Percentiles rank a stretch among this genome's conserved stretches.
These are phyloP conservation scores for Trichoderma sp. DNA, from an alignment of 2,329 filamentous ascomycete species.

Conservation along the genomic window DNA sequence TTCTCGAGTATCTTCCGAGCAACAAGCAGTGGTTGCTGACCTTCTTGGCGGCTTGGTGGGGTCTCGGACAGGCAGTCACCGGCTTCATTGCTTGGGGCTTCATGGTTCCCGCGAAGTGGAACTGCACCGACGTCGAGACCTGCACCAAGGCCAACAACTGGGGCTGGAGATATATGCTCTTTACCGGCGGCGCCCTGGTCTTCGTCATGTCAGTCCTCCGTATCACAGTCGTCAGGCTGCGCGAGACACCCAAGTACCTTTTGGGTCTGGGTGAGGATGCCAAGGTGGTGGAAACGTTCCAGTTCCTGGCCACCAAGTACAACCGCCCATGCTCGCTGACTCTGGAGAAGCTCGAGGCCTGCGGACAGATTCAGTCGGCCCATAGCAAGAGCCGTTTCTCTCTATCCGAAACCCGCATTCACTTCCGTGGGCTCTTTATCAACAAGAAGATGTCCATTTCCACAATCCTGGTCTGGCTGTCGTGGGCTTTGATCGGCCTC, in stretches of 20 bases:
- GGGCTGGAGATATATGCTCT: slow-evolving; percentile 54
- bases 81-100: slow-evolving; percentile 51
- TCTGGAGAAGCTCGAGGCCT: slow-evolving; percentile 49
- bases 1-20: slow-evolving; percentile 54
- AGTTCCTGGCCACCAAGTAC: slow-evolving; percentile 52
- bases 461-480: slow-evolving; percentile 67
- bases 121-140: slow-evolving; percentile 47
- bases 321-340: slow-evolving; percentile 46
- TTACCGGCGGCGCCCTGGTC: slow-evolving; percentile 50
- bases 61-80: slow-evolving; percentile 53
- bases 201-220: slow-evolving; percentile 50
- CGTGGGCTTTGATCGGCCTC: slow-evolving; percentile 70
- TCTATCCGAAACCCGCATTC: slow-evolving; percentile 45
- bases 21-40: slow-evolving; percentile 52
- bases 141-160: slow-evolving; percentile 50
- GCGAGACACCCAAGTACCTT: slow-evolving; percentile 54
- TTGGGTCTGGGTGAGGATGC: slow-evolving; percentile 51
- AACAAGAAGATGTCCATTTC: slow-evolving; percentile 62
- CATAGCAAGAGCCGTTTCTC: slow-evolving; percentile 42
- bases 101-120: slow-evolving; percentile 53
- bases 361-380: slow-evolving; percentile 46
- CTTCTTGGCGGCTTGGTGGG: slow-evolving; percentile 53
- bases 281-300: slow-evolving; percentile 53
- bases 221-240: slow-evolving; percentile 49
- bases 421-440: slow-evolving; percentile 66